Percentiles rank a stretch among this genome's conserved stretches.
These are phyloP conservation scores for Fusarium graminum DNA, from an alignment of 2,329 filamentous ascomycete species.

Conservation along the genomic window DNA sequence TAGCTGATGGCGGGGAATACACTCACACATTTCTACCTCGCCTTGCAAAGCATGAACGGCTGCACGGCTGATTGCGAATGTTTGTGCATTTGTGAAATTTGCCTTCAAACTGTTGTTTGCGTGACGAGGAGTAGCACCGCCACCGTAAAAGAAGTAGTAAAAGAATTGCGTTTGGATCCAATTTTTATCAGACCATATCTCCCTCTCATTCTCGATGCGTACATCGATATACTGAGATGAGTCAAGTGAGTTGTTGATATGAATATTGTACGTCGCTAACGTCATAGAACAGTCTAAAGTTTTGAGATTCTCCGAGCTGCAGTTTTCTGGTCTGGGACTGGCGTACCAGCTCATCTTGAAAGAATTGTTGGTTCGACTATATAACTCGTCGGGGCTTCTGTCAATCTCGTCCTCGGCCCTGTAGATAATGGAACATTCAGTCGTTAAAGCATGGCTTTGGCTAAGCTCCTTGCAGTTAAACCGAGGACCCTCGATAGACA, in stretches of 20 bases:
- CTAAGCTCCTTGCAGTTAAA: not conserved
- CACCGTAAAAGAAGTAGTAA: not conserved
- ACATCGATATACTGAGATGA: not conserved
- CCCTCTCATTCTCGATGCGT: not conserved
- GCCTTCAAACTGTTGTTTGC: not conserved
- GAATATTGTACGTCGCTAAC: not conserved
- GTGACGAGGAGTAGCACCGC: no score
- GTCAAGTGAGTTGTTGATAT: not conserved
- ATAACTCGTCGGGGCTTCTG: not conserved
- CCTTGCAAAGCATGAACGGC: not conserved
- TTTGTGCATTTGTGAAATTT: not conserved
- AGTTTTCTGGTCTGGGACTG: no score
- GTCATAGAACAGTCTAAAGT: not conserved
- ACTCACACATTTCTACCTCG: not conserved
- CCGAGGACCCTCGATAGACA: not conserved
- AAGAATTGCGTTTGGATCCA: constrained; percentile 1
- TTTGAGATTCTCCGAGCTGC: not conserved
- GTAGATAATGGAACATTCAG: not conserved
- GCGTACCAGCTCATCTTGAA: not conserved
- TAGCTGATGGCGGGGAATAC: not conserved
- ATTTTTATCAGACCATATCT: not conserved
- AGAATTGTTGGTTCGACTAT: not conserved
- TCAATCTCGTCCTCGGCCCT: not conserved
- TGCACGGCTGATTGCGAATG: not conserved
- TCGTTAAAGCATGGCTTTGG: not conserved